Evolutionary conservation across 768 basidiomycete genomes (phyloP).

Genomic region (Suillus sp.): DNA sequence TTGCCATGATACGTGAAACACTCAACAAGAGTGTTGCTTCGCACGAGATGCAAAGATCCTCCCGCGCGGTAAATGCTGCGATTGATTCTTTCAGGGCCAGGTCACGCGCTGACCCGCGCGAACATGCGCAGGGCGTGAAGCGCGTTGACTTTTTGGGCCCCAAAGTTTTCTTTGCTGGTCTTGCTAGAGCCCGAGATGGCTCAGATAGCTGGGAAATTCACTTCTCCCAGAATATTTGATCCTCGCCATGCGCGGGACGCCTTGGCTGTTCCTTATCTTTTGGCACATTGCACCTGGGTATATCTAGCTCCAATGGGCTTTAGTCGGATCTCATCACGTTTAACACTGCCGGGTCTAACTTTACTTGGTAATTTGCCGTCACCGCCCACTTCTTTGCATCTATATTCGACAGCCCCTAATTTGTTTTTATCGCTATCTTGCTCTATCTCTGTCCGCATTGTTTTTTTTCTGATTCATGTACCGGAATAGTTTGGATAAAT

Average conservation of each 20-base stretch:
- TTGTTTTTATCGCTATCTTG: slow-evolving; percentile 6
- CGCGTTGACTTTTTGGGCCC: slow-evolving; percentile 41
- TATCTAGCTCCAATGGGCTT: neutral
- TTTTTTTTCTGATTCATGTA: neutral
- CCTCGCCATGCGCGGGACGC: neutral
- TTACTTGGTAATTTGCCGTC: neutral
- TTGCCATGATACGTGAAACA: slow-evolving; percentile 28
- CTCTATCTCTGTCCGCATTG: neutral
- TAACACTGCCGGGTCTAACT: neutral
- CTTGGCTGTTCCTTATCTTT: slow-evolving; percentile 1
- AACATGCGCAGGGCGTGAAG: slow-evolving; percentile 42
- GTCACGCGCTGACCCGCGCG: slow-evolving; percentile 33
- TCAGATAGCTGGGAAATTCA: slow-evolving; percentile 33
- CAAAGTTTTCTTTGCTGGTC: slow-evolving; percentile 32
- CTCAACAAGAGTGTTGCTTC: slow-evolving; percentile 29
- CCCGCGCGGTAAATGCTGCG: slow-evolving; percentile 26
- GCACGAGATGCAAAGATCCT: slow-evolving; percentile 21
- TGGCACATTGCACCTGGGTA: neutral
- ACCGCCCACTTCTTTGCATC: neutral
- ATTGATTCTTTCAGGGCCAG: slow-evolving; percentile 34
- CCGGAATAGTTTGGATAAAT: neutral
- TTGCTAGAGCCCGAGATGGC: slow-evolving; percentile 29
- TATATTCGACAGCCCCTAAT: slow-evolving; percentile 9
- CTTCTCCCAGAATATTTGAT: slow-evolving; percentile 26
- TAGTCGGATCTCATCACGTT: neutral